phyloP scores from a whole-genome alignment of 257 asterid species.

The Capsicum pubescens region DNA sequence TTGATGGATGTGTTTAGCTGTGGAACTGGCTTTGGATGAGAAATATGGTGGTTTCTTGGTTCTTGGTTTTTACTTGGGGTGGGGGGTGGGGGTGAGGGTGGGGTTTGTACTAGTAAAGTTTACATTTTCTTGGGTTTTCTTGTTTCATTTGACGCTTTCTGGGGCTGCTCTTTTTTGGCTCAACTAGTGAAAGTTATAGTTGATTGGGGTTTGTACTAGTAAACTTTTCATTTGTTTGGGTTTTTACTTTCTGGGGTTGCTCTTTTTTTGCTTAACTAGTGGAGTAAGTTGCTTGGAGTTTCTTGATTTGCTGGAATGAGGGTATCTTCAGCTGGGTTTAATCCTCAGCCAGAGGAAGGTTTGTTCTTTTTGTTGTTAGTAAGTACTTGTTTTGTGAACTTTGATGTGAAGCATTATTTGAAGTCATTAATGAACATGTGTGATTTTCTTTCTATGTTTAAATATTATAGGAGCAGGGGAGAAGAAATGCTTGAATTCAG shows the following conservation, averaged over 20 bases:
- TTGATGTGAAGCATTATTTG: constrained; percentile 21
- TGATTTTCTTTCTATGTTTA: constrained; percentile 19
- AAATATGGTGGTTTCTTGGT: constrained; percentile 36
- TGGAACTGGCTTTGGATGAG: constrained; percentile 64
- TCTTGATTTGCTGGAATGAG: constrained; percentile 60
- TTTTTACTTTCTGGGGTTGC: constrained; percentile 28
- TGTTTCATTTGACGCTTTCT: background rate
- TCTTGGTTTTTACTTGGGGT: constrained; percentile 47
- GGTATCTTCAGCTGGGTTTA: constrained; percentile 68
- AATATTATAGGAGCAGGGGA: constrained; percentile 51
- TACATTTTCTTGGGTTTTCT: constrained; percentile 14
- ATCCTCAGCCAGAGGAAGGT: constrained; percentile 84
- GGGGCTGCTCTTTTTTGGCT: constrained; percentile 24
- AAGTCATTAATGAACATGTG: constrained; percentile 1
- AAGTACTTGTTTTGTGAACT: background rate
- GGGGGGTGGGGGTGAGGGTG: constrained; percentile 53
- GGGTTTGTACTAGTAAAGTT: constrained; percentile 29
- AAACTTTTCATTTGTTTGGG: constrained; percentile 6
- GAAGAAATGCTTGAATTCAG: constrained; percentile 92
- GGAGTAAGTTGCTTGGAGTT: constrained; percentile 30
- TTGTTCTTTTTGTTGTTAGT: background rate
- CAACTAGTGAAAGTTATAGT: constrained; percentile 6
- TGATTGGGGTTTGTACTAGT: constrained; percentile 21
- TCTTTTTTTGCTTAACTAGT: constrained; percentile 30
- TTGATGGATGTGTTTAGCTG: constrained; percentile 43